Base-by-base conservation (phyloP, 768 basidiomycete species). In the Russula sp. region DNA sequence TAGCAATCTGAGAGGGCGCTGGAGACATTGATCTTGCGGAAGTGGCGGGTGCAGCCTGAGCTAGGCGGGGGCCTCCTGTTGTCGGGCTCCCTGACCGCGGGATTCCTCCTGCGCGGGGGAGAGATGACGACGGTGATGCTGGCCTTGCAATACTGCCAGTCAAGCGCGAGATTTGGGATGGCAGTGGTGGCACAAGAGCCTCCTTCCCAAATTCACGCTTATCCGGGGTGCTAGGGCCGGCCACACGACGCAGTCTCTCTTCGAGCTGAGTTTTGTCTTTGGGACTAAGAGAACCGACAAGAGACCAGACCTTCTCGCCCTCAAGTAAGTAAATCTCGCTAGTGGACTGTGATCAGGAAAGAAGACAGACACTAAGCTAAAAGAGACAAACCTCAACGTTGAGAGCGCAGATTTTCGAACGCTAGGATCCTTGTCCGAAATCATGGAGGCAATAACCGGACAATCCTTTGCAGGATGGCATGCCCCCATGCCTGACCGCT, bases 181-280 rank as follows among this genome's bases (percentile, higher is more conserved):
- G 70, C 16, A 77, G 74, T n/a, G 78, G 77, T 14, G 79, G 75
- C 11, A 76, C 70, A 13, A 77, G 70, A 22, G 78, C 75, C 22
- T 72, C 70, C 66, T 79, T 77, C 66, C 76, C 75, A 35, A 52
- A 51, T 20, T 66, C 55, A 59, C 63, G 55, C 35, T 73, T 77
- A 47, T 71, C 72, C 32, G 79, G 80, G 34, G 76, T 77, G 67
- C 82, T 83, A 37, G 88, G 84, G 6, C 87, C 87, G 35, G 86
- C 78, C n/a, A 92, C 84, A 39, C 91, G 87, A 51, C 90, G 87
- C 34, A 97, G 76, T 8, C 92, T 83, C 70, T 95, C 94, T 73
- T 96, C 94, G 35, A 97, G 81, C 70, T 94, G 91, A 9, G 92
- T 93, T 70, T 90, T 94, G 70, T 95, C 94, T 73, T 96, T 96